These are phyloP conservation scores for Cutaneotrichosporon daszewskae DNA, from an alignment of 1,284 basidiomycete genomes.

Conservation along the genomic window DNA sequence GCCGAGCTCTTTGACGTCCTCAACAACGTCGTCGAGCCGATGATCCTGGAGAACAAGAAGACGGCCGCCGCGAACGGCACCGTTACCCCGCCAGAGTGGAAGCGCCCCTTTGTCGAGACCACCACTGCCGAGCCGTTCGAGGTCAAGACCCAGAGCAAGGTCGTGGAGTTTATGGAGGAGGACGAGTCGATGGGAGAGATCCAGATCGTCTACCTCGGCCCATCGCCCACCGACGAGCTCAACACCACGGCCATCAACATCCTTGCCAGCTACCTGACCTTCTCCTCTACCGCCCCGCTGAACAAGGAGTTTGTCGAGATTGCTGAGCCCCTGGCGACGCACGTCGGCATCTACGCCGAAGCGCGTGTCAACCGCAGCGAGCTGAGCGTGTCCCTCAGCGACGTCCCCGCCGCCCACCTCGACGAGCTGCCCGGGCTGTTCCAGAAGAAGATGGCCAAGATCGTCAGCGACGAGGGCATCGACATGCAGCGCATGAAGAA, in stretches of 20 bases:
- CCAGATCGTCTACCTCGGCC: constrained; percentile 72
- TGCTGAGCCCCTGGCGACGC: constrained; percentile 79
- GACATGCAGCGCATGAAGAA: constrained; percentile 89
- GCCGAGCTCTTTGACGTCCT: constrained; percentile 60
- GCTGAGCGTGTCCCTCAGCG: constrained; percentile 71
- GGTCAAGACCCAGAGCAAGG: constrained; percentile 54
- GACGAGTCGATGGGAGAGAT: constrained; percentile 94
- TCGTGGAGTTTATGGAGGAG: constrained; percentile 93
- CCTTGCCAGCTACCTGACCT: constrained; percentile 81
- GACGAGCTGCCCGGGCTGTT: constrained; percentile 67
- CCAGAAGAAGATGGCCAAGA: constrained; percentile 63
- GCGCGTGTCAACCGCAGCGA: constrained; percentile 69
- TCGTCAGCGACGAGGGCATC: constrained; percentile 64
- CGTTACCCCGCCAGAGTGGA: constrained; percentile 67
- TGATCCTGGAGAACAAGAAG: constrained; percentile 52
- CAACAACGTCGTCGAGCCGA: constrained; percentile 74
- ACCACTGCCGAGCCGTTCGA: constrained; percentile 61
- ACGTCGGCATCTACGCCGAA: constrained; percentile 77
- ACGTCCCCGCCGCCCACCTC: constrained; percentile 76
- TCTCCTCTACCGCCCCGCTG: constrained; percentile 79
- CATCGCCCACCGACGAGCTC: constrained; percentile 65
- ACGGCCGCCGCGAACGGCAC: neutral
- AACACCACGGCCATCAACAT: constrained; percentile 79
- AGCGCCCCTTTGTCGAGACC: constrained; percentile 90
- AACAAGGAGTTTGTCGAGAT: constrained; percentile 92